Conservation (phyloP, 371 early-diverging fungal species). For the Amoeboaphelidium protococcarum region DNA sequence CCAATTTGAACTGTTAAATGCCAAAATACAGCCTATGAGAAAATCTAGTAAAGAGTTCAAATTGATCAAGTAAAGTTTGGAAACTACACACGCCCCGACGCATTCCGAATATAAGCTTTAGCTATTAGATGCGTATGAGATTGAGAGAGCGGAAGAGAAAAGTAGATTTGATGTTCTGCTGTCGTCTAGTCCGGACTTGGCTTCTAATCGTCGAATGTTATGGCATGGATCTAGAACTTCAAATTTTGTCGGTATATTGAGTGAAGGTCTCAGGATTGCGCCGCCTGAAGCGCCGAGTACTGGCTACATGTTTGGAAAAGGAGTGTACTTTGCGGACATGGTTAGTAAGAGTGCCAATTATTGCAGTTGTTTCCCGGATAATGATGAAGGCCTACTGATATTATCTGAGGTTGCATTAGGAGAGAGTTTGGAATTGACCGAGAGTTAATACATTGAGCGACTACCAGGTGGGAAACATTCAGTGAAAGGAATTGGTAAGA, state of each 20-base stretch:
- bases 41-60: neutral
- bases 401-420: constrained; percentile 32
- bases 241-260: neutral
- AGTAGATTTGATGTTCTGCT: neutral
- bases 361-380: neutral
- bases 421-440: constrained; percentile 7
- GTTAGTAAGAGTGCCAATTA: constrained; percentile 12
- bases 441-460: constrained; percentile 8
- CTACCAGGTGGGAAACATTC: constrained; percentile 7
- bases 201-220: neutral
- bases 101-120: neutral
- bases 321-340: constrained; percentile 30
- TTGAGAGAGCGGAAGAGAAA: neutral
- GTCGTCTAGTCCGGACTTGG: neutral
- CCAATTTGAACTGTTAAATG: neutral
- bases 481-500: constrained; percentile 18
- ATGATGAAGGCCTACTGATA: constrained; percentile 11
- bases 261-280: neutral
- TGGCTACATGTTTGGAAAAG: constrained; percentile 16
- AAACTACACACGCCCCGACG: neutral
- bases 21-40: neutral
- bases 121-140: neutral
- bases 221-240: neutral
- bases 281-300: neutral
- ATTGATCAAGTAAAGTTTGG: neutral